Evolutionary conservation across 345 rosid genomes (phyloP).

Genomic region (Eucalyptus guilfoylei): DNA sequence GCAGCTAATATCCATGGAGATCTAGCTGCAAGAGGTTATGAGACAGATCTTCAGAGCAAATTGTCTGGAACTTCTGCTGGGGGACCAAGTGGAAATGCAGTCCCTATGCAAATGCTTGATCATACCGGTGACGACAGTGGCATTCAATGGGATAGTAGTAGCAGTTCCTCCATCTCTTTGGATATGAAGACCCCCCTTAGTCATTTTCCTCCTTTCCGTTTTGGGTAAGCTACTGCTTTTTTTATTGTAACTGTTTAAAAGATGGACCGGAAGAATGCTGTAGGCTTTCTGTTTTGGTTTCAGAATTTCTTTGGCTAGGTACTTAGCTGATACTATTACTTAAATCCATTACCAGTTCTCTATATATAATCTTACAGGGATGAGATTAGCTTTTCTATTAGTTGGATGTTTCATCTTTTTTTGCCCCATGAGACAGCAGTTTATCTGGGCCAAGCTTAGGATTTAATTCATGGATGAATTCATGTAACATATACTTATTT

Average conservation of each 20-base stretch:
- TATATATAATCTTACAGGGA: neutral
- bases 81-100: conserved; percentile 31
- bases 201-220: conserved; percentile 98
- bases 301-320: neutral
- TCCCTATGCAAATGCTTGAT: conserved; percentile 56
- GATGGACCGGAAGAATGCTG: neutral
- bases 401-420: neutral
- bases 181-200: conserved; percentile 88
- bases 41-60: conserved; percentile 30
- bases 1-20: conserved; percentile 34
- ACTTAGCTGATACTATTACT: neutral
- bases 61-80: conserved; percentile 28
- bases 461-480: neutral
- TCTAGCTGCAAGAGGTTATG: conserved; percentile 41
- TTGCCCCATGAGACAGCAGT: neutral
- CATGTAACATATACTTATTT: neutral
- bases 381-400: neutral
- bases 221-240: conserved; percentile 49
- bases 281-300: neutral
- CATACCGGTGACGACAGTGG: conserved; percentile 49
- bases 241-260: neutral
- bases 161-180: conserved; percentile 63
- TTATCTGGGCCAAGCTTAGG: neutral
- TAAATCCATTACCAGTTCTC: neutral
- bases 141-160: conserved; percentile 67